phyloP scores from a whole-genome alignment of 345 rosid species.

The Brassica rapa region DNA sequence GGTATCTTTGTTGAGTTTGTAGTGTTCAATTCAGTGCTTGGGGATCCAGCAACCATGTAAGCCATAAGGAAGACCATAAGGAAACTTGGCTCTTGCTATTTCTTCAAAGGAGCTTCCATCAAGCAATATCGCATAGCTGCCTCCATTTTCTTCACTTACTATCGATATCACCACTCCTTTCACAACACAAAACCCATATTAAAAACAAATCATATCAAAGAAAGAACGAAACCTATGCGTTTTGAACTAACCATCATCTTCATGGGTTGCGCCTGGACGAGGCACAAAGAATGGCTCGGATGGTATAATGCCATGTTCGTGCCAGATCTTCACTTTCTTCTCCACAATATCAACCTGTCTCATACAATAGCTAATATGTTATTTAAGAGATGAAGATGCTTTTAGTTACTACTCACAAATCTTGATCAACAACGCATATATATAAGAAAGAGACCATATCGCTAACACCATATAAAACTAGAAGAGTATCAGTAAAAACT shows the following conservation, averaged over 20 bases:
- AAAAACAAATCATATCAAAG: background rate
- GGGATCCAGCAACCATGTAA: conserved; percentile 98
- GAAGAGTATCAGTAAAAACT: background rate
- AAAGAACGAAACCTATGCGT: background rate
- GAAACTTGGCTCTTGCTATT: conserved; percentile 91
- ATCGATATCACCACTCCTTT: conserved; percentile 86
- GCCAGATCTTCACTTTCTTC: conserved; percentile 83
- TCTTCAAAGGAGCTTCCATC: conserved; percentile 86
- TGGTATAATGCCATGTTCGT: conserved; percentile 76
- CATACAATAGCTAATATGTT: conserved; percentile 3
- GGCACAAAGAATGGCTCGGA: conserved; percentile 93
- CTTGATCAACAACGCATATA: background rate
- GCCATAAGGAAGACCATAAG: conserved; percentile 92
- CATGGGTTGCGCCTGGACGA: conserved; percentile 76
- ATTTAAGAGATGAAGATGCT: background rate
- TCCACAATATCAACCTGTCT: conserved; percentile 68
- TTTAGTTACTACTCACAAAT: conserved; percentile 3
- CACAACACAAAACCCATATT: conserved; percentile 1
- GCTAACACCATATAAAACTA: too few relatives aligned
- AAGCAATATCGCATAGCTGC: conserved; percentile 71
- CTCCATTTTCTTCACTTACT: conserved; percentile 79
- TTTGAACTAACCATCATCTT: conserved; percentile 80
- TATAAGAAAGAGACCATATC: background rate
- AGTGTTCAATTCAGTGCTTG: conserved; percentile 29
- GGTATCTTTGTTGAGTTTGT: conserved; percentile 8